Conservation (phyloP, 225 moss, liverwort and hornwort species). For the Physcomitrium patens region DNA sequence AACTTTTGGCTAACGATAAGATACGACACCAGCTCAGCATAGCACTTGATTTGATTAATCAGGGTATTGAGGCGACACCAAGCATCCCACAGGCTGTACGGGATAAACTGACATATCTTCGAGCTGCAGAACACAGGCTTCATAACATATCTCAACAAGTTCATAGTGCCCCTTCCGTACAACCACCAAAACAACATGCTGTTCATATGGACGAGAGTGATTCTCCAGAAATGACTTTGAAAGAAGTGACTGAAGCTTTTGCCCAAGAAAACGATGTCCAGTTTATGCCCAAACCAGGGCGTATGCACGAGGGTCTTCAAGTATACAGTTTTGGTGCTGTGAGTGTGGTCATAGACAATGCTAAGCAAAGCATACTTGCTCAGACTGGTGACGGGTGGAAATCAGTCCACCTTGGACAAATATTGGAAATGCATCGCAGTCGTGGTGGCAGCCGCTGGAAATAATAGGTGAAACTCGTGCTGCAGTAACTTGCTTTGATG, state of each 20-base stretch:
- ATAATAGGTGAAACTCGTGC: conserved; percentile 54
- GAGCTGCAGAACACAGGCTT: conserved; percentile 73
- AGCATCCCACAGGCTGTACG: conserved; percentile 67
- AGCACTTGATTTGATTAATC: conserved; percentile 84
- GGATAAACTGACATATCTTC: conserved; percentile 73
- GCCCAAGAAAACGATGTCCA: conserved; percentile 85
- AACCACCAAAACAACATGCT: conserved; percentile 64
- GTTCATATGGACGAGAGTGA: conserved; percentile 50
- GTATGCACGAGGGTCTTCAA: conserved; percentile 78
- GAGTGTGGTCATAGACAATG: conserved; percentile 72
- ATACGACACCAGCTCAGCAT: conserved; percentile 77
- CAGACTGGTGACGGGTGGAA: conserved; percentile 83
- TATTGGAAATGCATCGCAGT: conserved; percentile 90
- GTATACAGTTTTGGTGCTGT: conserved; percentile 91
- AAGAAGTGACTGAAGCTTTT: conserved; percentile 79
- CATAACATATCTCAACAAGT: conserved; percentile 64
- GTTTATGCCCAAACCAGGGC: conserved; percentile 83
- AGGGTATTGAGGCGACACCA: conserved; percentile 73
- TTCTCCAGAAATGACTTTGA: conserved; percentile 69
- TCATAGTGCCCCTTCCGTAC: conserved; percentile 50
- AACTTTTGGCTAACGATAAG: conserved; percentile 87
- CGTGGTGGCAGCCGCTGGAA: conserved; percentile 95
- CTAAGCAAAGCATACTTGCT: conserved; percentile 69
- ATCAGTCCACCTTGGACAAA: conserved; percentile 65
- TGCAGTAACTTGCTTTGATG: conserved; percentile 1